phyloP scores from a whole-genome alignment of 2,329 filamentous ascomycete genomes.

The Graphilbum sp. region DNA sequence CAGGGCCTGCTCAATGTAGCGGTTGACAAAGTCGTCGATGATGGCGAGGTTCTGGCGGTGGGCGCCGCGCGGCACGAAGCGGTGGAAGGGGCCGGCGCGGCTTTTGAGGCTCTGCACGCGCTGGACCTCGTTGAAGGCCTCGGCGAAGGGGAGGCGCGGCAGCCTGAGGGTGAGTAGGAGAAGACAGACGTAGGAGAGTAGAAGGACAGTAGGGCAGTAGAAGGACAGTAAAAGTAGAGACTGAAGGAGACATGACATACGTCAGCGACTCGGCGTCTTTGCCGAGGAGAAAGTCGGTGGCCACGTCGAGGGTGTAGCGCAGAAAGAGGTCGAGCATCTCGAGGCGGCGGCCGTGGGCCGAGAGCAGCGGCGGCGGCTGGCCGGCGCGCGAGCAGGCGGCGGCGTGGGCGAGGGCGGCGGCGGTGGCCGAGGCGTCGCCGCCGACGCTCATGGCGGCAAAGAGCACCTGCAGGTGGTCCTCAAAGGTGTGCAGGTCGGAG shows the following conservation, averaged over 20 bases:
- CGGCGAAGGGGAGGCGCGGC: constrained; percentile 52
- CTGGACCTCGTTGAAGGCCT: constrained; percentile 68
- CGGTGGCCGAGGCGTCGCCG: constrained; percentile 38
- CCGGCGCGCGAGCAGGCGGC: constrained; percentile 37
- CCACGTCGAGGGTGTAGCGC: constrained; percentile 68
- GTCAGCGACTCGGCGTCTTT: constrained; percentile 50
- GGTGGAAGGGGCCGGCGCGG: constrained; percentile 45
- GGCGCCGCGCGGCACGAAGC: constrained; percentile 42
- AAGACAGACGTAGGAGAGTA: too few relatives aligned
- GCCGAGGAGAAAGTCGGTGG: constrained; percentile 76
- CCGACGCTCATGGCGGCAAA: constrained; percentile 49
- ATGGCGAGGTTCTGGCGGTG: constrained; percentile 49
- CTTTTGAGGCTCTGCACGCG: constrained; percentile 52
- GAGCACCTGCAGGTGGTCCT: constrained; percentile 60
- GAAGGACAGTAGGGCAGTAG: neutral
- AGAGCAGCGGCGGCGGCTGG: constrained; percentile 25
- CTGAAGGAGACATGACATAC: constrained; percentile 16
- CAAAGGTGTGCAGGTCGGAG: constrained; percentile 66
- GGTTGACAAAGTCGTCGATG: constrained; percentile 61
- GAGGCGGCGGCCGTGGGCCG: constrained; percentile 44
- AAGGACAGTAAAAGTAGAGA: neutral
- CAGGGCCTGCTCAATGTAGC: constrained; percentile 62
- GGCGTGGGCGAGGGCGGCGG: constrained; percentile 38
- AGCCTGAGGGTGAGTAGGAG: constrained; percentile 28
- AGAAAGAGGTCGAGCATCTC: constrained; percentile 68